Evolutionary conservation across 495 filamentous ascomycete genomes (phyloP).

Genomic region (Neurospora tetraspora): DNA sequence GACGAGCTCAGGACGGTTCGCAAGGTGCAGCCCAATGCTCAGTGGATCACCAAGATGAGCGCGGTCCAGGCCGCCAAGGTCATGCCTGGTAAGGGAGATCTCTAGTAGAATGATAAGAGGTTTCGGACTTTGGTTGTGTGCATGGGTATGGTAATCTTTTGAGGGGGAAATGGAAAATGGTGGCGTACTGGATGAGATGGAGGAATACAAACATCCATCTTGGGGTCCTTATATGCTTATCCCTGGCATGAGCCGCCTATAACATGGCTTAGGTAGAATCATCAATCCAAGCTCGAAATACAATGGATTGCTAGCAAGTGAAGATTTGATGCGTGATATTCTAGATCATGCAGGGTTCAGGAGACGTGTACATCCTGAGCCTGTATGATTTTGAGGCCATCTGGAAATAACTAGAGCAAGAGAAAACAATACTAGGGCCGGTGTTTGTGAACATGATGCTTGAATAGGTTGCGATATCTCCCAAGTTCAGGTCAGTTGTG

Average conservation of each 20-base stretch:
- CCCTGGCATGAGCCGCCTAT: background rate
- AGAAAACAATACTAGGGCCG: background rate
- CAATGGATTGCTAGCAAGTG: background rate
- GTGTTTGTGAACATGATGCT: background rate
- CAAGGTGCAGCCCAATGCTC: slow-evolving; percentile 75
- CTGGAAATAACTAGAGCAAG: background rate
- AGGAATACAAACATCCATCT: background rate
- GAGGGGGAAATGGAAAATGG: background rate
- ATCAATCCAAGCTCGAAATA: background rate
- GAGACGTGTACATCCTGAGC: background rate
- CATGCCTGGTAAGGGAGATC: slow-evolving; percentile 45
- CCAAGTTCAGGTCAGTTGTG: background rate
- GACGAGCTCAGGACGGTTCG: slow-evolving; percentile 91
- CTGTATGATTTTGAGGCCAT: background rate
- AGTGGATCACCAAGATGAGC: slow-evolving; percentile 92
- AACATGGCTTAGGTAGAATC: background rate
- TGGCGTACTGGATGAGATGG: background rate
- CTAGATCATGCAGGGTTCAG: background rate
- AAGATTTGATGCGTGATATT: background rate
- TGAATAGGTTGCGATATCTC: background rate
- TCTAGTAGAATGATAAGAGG: slow-evolving; percentile 9
- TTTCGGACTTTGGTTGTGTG: background rate
- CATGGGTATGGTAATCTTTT: background rate
- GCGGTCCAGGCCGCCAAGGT: slow-evolving; percentile 89
- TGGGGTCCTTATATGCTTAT: background rate